Conservation (phyloP, 768 basidiomycete genomes). For the Tulasnella calospora region DNA sequence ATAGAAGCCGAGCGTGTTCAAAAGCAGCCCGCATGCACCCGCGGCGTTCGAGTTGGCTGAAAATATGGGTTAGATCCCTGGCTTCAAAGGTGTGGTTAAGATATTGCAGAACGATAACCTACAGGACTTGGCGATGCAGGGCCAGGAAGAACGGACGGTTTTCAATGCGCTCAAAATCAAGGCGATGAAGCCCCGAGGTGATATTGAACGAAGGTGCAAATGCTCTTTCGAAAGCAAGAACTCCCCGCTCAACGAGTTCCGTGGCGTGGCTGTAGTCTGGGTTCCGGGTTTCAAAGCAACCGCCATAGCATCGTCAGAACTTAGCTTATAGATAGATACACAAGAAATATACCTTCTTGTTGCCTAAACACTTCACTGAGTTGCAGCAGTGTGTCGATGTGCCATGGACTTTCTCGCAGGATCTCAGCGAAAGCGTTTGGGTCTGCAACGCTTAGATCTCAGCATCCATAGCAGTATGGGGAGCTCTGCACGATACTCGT, state of each 20-base stretch:
- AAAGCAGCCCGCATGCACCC: constrained; percentile 87
- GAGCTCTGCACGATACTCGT: not conserved
- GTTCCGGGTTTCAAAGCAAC: no score
- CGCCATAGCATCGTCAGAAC: not conserved
- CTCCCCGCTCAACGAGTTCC: constrained; percentile 84
- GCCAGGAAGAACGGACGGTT: constrained; percentile 91
- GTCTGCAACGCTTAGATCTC: constrained; percentile 43
- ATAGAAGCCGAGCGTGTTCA: constrained; percentile 82
- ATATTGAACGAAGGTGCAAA: constrained; percentile 85
- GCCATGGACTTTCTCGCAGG: constrained; percentile 77
- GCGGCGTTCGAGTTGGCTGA: constrained; percentile 77
- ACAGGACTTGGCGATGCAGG: constrained; percentile 77
- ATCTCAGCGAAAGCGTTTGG: constrained; percentile 74
- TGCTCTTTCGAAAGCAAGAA: constrained; percentile 89
- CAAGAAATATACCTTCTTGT: constrained; percentile 62
- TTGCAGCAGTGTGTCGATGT: constrained; percentile 86
- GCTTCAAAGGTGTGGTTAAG: not conserved
- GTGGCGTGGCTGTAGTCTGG: constrained; percentile 77
- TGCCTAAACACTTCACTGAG: constrained; percentile 79
- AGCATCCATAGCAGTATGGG: not conserved
- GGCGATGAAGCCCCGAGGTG: constrained; percentile 69
- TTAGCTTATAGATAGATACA: not conserved
- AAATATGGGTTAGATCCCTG: not conserved
- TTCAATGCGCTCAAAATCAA: constrained; percentile 87
- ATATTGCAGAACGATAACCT: constrained; percentile 8